These are phyloP conservation scores for Barnettozyma sucrosica DNA, from an alignment of 805 yeast species.

Conservation along the genomic window DNA sequence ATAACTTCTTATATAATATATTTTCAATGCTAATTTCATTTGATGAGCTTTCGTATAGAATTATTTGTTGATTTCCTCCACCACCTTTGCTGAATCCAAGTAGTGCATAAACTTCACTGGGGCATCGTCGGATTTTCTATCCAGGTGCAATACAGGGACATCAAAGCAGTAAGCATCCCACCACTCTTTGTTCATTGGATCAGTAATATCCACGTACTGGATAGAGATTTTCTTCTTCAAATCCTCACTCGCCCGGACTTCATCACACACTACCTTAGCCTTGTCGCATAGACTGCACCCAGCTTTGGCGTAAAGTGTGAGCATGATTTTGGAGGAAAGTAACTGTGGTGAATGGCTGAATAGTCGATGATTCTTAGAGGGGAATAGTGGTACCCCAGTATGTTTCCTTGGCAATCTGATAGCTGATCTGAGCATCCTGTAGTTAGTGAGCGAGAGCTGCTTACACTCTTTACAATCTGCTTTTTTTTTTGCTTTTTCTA, in stretches of 20 bases:
- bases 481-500: no score
- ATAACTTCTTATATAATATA: background rate
- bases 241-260: conserved; percentile 32
- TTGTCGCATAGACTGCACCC: conserved; percentile 65
- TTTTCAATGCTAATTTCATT: background rate
- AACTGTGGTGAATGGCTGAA: background rate
- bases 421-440: conserved; percentile 1
- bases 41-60: background rate
- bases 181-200: conserved; percentile 55
- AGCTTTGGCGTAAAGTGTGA: conserved; percentile 64
- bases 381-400: background rate
- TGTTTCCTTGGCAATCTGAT: background rate
- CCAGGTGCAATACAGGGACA: conserved; percentile 72
- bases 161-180: conserved; percentile 72
- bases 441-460: no score
- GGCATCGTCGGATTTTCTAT: conserved; percentile 38
- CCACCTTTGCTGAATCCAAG: conserved; percentile 47
- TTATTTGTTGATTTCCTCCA: conserved; percentile 39
- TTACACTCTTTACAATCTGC: no score
- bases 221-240: conserved; percentile 29
- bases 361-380: background rate
- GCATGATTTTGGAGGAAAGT: conserved; percentile 19
- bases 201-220: conserved; percentile 50
- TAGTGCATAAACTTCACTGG: conserved; percentile 65
- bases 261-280: conserved; percentile 47